phyloP scores from a whole-genome alignment of 2,329 filamentous ascomycete species.

The Myriangium duriaei region DNA sequence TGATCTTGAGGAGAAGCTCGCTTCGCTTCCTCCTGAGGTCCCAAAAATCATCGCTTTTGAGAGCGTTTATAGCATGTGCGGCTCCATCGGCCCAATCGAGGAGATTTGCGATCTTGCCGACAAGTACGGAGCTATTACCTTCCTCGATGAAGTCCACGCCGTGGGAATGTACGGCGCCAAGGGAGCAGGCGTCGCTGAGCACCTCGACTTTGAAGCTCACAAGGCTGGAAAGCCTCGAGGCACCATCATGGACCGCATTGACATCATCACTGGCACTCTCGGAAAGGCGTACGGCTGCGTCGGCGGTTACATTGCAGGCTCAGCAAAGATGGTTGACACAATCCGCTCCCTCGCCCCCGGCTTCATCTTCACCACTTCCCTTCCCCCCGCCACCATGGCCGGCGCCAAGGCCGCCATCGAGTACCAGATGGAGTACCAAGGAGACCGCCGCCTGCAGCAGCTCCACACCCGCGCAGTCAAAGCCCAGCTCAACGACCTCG shows the following conservation, averaged over 20 bases:
- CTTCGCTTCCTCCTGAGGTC: conserved; percentile 67
- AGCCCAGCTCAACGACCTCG: conserved; percentile 59
- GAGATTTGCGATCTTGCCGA: conserved; percentile 92
- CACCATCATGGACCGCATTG: conserved; percentile 87
- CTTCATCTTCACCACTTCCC: conserved; percentile 97
- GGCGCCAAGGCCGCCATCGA: conserved; percentile 85
- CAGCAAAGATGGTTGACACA: conserved; percentile 72
- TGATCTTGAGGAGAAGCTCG: conserved; percentile 85
- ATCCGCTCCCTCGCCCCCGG: conserved; percentile 90
- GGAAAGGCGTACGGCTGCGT: conserved; percentile 98
- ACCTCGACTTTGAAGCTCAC: conserved; percentile 87
- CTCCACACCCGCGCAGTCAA: conserved; percentile 93
- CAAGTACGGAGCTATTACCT: conserved; percentile 95
- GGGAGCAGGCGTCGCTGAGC: conserved; percentile 91
- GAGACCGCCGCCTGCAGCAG: conserved; percentile 85
- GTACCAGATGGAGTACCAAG: conserved; percentile 75
- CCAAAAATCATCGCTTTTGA: conserved; percentile 99
- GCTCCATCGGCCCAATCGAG: conserved; percentile 89
- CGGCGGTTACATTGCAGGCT: conserved; percentile 93
- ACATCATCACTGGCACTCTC: conserved; percentile 94
- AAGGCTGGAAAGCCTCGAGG: conserved; percentile 59
- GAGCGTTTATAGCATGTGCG: conserved; percentile 99
- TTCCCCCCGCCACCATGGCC: conserved; percentile 94
- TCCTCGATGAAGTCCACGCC: conserved; percentile 95
- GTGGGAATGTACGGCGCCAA: conserved; percentile 98